Evolutionary conservation across 2,329 filamentous ascomycete species (phyloP), one percentile per base, ranked within the genome.

Genomic region (Teratosphaeria epicoccoides): DNA sequence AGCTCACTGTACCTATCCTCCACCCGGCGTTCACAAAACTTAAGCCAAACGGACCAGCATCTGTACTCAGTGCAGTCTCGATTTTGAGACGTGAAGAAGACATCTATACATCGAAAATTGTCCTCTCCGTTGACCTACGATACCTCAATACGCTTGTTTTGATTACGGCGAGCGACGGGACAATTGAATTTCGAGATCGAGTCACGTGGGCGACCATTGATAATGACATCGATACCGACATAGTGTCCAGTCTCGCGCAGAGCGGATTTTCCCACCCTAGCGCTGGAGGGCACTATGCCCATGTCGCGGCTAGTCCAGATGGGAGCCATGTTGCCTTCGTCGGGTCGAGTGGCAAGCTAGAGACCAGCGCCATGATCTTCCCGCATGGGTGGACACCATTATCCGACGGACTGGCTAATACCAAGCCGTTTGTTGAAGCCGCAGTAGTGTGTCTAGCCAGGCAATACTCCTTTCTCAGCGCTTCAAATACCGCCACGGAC

Each of bases 161-260:
- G 25, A 74, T 95, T 53, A 78, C 79, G 24, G 87, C 87, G 60
- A 86, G 86, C 55, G 89, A 95, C 64, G 87, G 90, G 10, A 85
- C 82, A 0, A 75, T 94, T 3, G 84, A 93, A 59, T 87, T 91
- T 67, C 81, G 87, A 51, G 86, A 94, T 62, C 80, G 88, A 10
- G 76, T 79, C 46, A 86, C 81, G 0, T 84, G 95, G 78, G 76
- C 83, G 49, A 49, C 56, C 7, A 73, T 90, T 0, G 82, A 80
- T 56, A 77, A 79, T 4, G 78, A 84, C 51, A 76, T 78, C 24
- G 84, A 85, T 59, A 70, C 80, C 6, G 78, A 81, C 43, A 81
- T 75, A 45, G 80, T 94, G 26, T 81, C 79, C 55, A 85, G 81
- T 52, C 74, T 94, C 24, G 75, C 83, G 24, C 87, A 95, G 66